Conservation (phyloP, 2,329 filamentous ascomycete genomes). For the Rutstroemia sydowiana region DNA sequence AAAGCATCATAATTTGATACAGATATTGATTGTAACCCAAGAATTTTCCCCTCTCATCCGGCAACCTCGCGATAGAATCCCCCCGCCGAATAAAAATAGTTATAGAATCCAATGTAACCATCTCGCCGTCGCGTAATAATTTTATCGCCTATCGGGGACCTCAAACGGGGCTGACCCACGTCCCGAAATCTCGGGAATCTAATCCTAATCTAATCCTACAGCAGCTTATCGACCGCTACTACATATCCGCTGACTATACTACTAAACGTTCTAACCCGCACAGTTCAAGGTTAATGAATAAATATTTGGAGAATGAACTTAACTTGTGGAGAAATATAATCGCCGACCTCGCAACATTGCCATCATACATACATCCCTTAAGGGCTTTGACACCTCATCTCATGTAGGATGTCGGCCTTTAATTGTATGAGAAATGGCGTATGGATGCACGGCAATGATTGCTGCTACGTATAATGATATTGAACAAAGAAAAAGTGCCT, state of each 20-base stretch:
- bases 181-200: conserved; percentile 12
- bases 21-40: not conserved
- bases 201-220: not conserved
- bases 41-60: not conserved
- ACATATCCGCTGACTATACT: no score
- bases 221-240: no score
- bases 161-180: conserved; percentile 5
- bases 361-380: no score
- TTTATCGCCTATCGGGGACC: conserved; percentile 4
- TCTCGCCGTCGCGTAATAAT: conserved; percentile 10
- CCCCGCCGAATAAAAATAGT: not conserved
- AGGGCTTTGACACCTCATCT: no score
- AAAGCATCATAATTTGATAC: no score
- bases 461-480: not conserved
- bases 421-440: no score
- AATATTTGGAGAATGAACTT: not conserved
- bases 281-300: no score
- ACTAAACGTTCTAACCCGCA: no score
- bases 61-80: not conserved
- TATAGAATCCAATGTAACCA: conserved; percentile 1
- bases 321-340: conserved; percentile 1
- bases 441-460: no score
- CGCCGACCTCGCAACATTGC: conserved; percentile 5
- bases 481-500: not conserved
- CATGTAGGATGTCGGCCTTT: no score